phyloP scores from a whole-genome alignment of 208 protist genomes.

The Herpetomonas tarakana region DNA sequence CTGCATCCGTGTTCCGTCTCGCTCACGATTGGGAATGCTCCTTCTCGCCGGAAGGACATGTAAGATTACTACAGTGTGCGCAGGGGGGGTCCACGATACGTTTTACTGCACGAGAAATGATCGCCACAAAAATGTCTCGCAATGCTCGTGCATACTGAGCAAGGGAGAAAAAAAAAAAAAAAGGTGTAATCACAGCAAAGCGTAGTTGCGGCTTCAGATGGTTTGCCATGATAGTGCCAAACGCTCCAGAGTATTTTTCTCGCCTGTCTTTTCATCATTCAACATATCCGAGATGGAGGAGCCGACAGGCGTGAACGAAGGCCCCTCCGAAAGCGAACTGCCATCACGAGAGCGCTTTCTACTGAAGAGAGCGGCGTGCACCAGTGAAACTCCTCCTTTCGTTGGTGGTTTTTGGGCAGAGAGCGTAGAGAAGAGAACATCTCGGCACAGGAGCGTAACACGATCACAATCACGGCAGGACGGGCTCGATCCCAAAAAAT shows the following conservation, averaged over 20 bases:
- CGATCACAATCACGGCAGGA: slow-evolving; percentile 75
- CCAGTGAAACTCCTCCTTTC: background rate
- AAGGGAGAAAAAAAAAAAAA: background rate
- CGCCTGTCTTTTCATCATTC: background rate
- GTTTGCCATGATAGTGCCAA: background rate
- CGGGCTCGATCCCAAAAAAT: slow-evolving; percentile 46
- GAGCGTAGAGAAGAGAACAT: slow-evolving; percentile 37
- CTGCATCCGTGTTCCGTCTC: background rate
- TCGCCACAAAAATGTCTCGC: background rate
- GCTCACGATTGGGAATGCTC: background rate
- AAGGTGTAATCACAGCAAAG: background rate
- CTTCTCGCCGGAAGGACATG: too few species aligned
- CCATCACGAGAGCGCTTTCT: slow-evolving; percentile 8
- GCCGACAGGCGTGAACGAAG: slow-evolving; percentile 12
- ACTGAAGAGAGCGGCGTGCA: background rate
- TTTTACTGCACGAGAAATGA: background rate
- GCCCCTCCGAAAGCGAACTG: background rate
- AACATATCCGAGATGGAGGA: slow-evolving; percentile 11
- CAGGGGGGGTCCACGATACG: background rate
- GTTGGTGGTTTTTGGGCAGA: slow-evolving; percentile 2
- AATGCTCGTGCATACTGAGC: background rate
- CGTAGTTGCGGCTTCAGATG: background rate
- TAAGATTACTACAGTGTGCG: too few species aligned
- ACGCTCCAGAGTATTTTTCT: background rate
- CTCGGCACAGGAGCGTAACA: slow-evolving; percentile 58